Conservation (phyloP, 176 grass and related monocot genomes). For the Panicum miliaceum region DNA sequence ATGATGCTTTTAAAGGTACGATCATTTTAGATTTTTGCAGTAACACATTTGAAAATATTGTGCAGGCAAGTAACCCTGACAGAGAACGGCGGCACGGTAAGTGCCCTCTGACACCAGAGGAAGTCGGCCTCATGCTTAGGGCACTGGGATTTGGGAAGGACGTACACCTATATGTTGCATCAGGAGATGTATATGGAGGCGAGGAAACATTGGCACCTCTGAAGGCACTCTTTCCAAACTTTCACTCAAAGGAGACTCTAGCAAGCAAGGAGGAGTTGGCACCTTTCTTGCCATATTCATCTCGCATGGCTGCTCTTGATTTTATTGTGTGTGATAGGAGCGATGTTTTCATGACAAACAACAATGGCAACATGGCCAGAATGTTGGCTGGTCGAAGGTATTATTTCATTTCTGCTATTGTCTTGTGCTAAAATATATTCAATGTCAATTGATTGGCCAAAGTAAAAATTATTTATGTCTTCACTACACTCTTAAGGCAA, state of each 20-base stretch:
- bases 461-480: not conserved
- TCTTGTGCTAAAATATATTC: not conserved
- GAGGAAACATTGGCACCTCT: slow-evolving; percentile 86
- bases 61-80: slow-evolving; percentile 78
- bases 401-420: not conserved
- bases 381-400: slow-evolving; percentile 98
- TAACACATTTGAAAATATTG: slow-evolving; percentile 21
- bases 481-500: slow-evolving; percentile 21
- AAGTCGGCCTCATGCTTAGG: slow-evolving; percentile 87
- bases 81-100: slow-evolving; percentile 83
- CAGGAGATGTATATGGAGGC: slow-evolving; percentile 87
- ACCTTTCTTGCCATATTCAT: slow-evolving; percentile 73
- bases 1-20: slow-evolving; percentile 1
- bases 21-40: slow-evolving; percentile 34
- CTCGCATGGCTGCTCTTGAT: slow-evolving; percentile 98
- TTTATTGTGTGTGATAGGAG: slow-evolving; percentile 85
- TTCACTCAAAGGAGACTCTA: slow-evolving; percentile 90
- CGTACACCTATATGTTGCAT: slow-evolving; percentile 85
- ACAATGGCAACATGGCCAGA: slow-evolving; percentile 98
- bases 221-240: slow-evolving; percentile 85
- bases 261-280: slow-evolving; percentile 73
- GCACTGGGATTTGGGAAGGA: slow-evolving; percentile 87
- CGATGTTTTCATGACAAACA: slow-evolving; percentile 87
- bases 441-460: slow-evolving; percentile 10
- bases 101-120: slow-evolving; percentile 90